Conservation (phyloP, 2,329 filamentous ascomycete genomes). For the Cylindrodendrum hubeiense region DNA sequence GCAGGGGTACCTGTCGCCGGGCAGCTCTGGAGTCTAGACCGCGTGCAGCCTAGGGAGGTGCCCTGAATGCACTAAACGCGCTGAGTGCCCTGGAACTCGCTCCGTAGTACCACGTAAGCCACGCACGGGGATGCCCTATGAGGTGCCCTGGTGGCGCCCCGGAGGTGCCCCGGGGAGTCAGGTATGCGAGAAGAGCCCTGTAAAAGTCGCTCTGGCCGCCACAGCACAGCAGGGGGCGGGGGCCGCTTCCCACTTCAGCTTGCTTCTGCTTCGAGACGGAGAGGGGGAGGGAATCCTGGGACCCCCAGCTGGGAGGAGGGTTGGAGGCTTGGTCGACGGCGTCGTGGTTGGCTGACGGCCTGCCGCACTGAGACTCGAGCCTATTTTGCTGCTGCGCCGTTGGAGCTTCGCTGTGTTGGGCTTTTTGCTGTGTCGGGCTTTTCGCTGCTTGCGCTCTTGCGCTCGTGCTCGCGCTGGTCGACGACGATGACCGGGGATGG, state of each 20-base stretch:
- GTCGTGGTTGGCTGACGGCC: conserved; percentile 12
- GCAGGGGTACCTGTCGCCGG: conserved; percentile 38
- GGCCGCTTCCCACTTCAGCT: conserved; percentile 1
- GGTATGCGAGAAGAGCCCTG: not conserved
- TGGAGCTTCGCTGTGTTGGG: not conserved
- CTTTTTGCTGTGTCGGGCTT: no score
- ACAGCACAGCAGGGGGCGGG: not conserved
- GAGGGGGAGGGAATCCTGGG: not conserved
- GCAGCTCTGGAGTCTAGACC: not conserved
- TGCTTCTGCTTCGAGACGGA: not conserved
- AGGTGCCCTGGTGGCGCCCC: not conserved
- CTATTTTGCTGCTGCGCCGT: conserved; percentile 5
- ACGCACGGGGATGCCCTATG: not conserved
- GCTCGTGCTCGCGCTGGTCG: no score
- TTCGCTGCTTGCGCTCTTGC: not conserved
- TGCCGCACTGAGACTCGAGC: conserved; percentile 14
- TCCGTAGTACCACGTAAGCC: no score
- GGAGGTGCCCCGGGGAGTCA: not conserved
- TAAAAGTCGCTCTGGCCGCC: not conserved
- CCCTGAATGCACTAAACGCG: not conserved
- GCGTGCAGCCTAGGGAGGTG: not conserved
- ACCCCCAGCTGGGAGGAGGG: not conserved
- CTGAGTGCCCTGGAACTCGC: not conserved
- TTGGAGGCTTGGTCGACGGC: not conserved
- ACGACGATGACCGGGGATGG: not conserved